Conservation (phyloP, 2,329 filamentous ascomycete species). For the Colletotrichum higginsianum region DNA sequence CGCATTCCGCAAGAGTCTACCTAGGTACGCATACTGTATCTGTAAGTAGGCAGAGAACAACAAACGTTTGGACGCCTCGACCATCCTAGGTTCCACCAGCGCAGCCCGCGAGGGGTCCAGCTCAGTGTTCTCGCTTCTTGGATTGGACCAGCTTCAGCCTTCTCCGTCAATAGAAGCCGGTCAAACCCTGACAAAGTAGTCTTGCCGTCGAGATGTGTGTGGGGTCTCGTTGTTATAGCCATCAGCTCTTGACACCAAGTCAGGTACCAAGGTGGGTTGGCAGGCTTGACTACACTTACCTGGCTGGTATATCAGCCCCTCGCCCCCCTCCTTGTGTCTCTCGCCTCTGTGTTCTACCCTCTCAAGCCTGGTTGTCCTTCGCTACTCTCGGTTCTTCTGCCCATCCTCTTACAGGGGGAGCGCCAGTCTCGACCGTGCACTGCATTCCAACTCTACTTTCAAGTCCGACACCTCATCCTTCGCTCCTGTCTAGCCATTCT, state of each 20-base stretch:
- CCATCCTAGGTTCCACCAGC: conserved; percentile 18
- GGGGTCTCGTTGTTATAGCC: conserved; percentile 4
- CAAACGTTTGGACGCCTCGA: conserved; percentile 18
- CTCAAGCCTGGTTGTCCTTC: conserved; percentile 3
- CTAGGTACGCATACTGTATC: too few relatives aligned
- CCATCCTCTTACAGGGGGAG: neutral
- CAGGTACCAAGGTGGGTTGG: neutral
- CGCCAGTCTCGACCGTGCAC: conserved; percentile 14
- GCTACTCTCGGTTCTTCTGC: conserved; percentile 1
- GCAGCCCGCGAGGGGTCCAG: neutral
- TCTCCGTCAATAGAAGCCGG: conserved; percentile 34
- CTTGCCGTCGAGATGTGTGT: conserved; percentile 10
- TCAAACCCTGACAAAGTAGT: conserved; percentile 17
- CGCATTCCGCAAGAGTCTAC: conserved; percentile 3
- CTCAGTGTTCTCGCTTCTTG: conserved; percentile 1
- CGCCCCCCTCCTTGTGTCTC: neutral
- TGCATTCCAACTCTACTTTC: conserved; percentile 1
- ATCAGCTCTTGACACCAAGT: conserved; percentile 1
- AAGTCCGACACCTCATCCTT: neutral
- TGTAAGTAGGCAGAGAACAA: conserved; percentile 1
- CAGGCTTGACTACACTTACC: neutral
- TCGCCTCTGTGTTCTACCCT: neutral
- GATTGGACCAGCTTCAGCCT: conserved; percentile 34
- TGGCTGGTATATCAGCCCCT: conserved; percentile 24
- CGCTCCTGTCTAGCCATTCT: neutral